These are phyloP conservation scores for Exophiala xenobiotica DNA, from an alignment of 2,329 filamentous ascomycete species.

Conservation along the genomic window DNA sequence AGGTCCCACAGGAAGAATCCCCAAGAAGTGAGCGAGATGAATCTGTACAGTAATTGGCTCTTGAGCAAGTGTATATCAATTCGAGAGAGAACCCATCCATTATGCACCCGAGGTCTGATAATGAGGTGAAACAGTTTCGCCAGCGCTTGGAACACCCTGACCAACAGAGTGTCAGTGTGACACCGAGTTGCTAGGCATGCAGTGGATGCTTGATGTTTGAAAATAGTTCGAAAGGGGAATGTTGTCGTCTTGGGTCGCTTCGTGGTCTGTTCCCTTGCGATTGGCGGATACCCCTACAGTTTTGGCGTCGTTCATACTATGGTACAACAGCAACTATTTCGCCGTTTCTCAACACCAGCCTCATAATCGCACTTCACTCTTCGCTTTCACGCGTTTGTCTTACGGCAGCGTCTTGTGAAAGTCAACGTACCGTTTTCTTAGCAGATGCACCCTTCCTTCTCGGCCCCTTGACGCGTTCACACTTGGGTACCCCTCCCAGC, in stretches of 20 bases:
- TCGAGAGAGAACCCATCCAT: background rate
- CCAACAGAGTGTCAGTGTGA: constrained; percentile 13
- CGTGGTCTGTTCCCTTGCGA: background rate
- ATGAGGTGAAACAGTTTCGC: background rate
- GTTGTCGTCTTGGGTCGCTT: constrained; percentile 13
- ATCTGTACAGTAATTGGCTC: constrained; percentile 9
- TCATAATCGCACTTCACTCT: background rate
- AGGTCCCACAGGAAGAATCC: constrained; percentile 26
- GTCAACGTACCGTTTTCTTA: background rate
- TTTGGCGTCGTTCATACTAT: background rate
- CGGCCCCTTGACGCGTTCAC: constrained; percentile 18
- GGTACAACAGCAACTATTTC: background rate
- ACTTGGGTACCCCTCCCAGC: background rate
- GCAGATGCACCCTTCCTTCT: background rate
- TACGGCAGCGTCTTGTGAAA: background rate
- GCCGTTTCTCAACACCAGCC: background rate
- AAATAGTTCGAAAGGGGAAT: constrained; percentile 10
- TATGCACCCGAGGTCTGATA: background rate
- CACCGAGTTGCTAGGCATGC: constrained; percentile 7
- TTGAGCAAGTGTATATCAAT: background rate
- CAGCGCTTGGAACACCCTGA: constrained; percentile 6
- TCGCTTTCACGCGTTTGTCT: background rate
- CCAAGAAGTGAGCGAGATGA: constrained; percentile 23
- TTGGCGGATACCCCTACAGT: background rate
- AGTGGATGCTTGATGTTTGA: background rate